phyloP scores from a whole-genome alignment of 73 alveolate species.

The Paramecium octaurelia region DNA sequence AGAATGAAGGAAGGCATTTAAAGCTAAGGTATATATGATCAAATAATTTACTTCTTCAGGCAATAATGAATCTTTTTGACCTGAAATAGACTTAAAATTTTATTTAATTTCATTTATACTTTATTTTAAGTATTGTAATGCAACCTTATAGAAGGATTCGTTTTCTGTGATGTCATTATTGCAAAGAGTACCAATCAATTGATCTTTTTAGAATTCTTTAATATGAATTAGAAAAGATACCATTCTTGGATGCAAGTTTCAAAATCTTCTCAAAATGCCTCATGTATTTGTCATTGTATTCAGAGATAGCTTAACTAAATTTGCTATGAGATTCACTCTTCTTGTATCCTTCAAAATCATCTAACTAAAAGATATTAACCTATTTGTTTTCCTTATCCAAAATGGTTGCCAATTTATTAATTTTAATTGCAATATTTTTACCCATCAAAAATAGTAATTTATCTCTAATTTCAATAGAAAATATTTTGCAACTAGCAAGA shows the following conservation, averaged over 20 bases:
- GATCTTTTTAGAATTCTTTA: conserved; percentile 12
- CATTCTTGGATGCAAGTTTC: conserved; percentile 29
- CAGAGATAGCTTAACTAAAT: conserved; percentile 44
- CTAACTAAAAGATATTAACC: neutral
- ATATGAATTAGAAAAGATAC: neutral
- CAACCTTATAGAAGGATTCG: neutral
- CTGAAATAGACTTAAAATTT: neutral
- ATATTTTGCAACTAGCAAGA: neutral
- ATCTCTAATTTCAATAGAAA: conserved; percentile 1
- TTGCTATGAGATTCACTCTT: conserved; percentile 46
- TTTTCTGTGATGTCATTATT: neutral
- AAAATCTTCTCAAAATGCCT: conserved; percentile 32
- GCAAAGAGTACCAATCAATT: neutral
- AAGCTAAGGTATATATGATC: neutral
- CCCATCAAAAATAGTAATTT: conserved; percentile 29
- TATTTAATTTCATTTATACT: neutral
- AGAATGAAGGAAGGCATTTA: conserved; percentile 2
- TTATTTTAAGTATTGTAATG: neutral
- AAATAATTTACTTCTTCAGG: conserved; percentile 23
- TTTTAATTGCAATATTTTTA: conserved; percentile 42
- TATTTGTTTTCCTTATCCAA: conserved; percentile 16
- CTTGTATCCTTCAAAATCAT: conserved; percentile 19
- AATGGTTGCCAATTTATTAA: neutral
- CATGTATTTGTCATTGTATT: conserved; percentile 35
- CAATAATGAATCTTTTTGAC: neutral